A percentile compares a stretch with the other conserved stretches of the same genome.
Evolutionary conservation across 2,329 filamentous ascomycete species (phyloP).

Genomic region (Metarhizium humberi): DNA sequence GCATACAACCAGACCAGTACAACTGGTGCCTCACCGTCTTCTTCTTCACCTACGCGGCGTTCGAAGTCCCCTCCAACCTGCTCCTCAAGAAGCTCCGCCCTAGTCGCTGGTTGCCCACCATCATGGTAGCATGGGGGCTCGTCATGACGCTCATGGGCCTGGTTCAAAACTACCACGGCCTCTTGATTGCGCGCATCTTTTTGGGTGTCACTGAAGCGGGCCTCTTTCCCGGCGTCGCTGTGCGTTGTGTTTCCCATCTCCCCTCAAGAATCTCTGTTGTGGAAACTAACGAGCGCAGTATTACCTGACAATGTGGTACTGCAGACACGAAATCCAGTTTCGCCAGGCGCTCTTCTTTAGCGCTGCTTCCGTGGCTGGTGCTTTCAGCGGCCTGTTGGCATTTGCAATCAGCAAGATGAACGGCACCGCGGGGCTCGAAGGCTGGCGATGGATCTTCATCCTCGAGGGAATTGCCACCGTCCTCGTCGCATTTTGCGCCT

Average conservation of each 20-base stretch:
- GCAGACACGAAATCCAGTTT: constrained; percentile 44
- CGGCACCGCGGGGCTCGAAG: constrained; percentile 47
- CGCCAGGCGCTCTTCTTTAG: constrained; percentile 70
- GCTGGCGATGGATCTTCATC: constrained; percentile 60
- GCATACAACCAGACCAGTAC: constrained; percentile 58
- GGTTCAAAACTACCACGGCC: constrained; percentile 37
- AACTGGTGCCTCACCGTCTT: constrained; percentile 64
- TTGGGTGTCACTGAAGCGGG: constrained; percentile 60
- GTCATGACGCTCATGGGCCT: constrained; percentile 45
- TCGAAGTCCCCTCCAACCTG: constrained; percentile 70
- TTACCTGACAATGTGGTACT: constrained; percentile 51
- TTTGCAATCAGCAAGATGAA: constrained; percentile 63
- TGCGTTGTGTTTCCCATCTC: constrained; percentile 12
- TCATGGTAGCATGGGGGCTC: constrained; percentile 55
- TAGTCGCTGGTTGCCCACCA: constrained; percentile 63
- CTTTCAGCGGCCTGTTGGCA: constrained; percentile 64
- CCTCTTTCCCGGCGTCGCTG: constrained; percentile 54
- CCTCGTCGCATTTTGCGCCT: constrained; percentile 54
- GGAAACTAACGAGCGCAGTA: constrained; percentile 22
- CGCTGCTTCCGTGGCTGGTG: constrained; percentile 69
- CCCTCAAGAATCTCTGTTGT: neutral
- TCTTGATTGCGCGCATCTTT: constrained; percentile 43
- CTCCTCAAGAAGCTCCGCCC: constrained; percentile 66
- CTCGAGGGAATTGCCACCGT: constrained; percentile 63
- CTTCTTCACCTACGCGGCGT: constrained; percentile 68